A percentile compares a stretch with the other conserved stretches of the same genome.
These are phyloP conservation scores for Mycena epipterygia DNA, from an alignment of 768 basidiomycete species.

Conservation along the genomic window DNA sequence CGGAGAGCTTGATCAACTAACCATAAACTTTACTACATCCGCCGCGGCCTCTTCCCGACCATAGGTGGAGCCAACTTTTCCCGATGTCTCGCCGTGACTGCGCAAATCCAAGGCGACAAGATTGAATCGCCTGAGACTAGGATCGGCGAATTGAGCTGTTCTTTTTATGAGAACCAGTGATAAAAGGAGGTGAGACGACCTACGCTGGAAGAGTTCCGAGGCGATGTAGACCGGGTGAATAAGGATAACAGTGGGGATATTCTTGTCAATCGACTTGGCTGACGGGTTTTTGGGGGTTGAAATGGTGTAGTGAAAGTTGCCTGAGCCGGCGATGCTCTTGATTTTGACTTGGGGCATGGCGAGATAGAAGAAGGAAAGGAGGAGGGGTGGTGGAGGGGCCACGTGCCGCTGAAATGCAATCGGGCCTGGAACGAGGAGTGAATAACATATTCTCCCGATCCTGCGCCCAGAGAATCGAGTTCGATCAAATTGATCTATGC, in stretches of 20 bases:
- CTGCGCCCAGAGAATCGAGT: too few species aligned
- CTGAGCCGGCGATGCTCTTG: constrained; percentile 44
- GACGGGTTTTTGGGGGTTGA: constrained; percentile 50
- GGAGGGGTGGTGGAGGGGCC: too few species aligned
- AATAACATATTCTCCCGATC: too few species aligned
- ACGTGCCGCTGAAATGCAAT: too few species aligned
- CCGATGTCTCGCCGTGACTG: constrained; percentile 49
- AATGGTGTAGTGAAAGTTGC: constrained; percentile 51
- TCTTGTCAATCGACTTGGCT: constrained; percentile 47
- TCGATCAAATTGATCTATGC: too few species aligned
- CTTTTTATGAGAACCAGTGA: background rate
- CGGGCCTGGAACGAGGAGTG: too few species aligned
- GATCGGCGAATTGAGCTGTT: constrained; percentile 53
- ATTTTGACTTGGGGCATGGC: constrained; percentile 50
- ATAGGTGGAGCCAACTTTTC: constrained; percentile 43
- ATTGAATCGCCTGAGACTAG: constrained; percentile 52
- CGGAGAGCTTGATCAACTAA: constrained; percentile 20
- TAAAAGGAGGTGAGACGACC: constrained; percentile 30
- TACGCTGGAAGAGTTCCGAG: constrained; percentile 53
- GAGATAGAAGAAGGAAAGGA: background rate
- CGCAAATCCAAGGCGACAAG: constrained; percentile 53
- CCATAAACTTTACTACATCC: constrained; percentile 51
- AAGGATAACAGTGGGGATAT: constrained; percentile 53
- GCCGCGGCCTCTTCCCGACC: constrained; percentile 47
- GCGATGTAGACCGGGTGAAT: constrained; percentile 52